Evolutionary conservation across 768 basidiomycete species (phyloP).

Genomic region (Thelephora ganbajun): DNA sequence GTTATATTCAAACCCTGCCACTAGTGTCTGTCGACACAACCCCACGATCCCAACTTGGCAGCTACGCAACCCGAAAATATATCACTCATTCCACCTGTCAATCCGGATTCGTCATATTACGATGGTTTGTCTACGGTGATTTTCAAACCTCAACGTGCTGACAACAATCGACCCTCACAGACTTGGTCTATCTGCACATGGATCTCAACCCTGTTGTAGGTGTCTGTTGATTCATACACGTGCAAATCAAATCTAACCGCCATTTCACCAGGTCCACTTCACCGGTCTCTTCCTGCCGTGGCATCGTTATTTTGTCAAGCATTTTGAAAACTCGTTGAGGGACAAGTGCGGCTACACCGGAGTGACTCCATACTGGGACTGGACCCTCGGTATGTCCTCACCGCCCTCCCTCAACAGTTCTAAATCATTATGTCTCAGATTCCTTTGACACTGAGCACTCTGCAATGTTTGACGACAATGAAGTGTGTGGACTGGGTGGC

Average conservation of each 20-base stretch:
- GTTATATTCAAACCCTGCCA: background rate
- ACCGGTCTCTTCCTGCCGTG: constrained; percentile 16
- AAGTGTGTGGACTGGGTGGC: constrained; percentile 13
- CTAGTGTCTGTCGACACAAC: constrained; percentile 9
- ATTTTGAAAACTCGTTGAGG: constrained; percentile 11
- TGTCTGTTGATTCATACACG: background rate
- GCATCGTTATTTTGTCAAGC: constrained; percentile 14
- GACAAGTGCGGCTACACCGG: constrained; percentile 13
- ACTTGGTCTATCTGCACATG: constrained; percentile 15
- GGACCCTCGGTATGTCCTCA: constrained; percentile 12
- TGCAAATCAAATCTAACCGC: too few relatives aligned
- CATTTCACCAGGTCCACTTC: constrained; percentile 9
- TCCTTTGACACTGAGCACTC: constrained; percentile 11
- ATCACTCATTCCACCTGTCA: constrained; percentile 7
- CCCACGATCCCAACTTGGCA: constrained; percentile 6
- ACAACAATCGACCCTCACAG: background rate
- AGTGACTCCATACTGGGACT: constrained; percentile 16
- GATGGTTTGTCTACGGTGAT: constrained; percentile 4
- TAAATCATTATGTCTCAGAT: constrained; percentile 6
- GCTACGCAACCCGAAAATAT: constrained; percentile 3
- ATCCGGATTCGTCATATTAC: constrained; percentile 8
- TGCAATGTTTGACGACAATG: constrained; percentile 12
- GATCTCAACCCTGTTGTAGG: constrained; percentile 12
- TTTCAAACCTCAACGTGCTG: background rate
- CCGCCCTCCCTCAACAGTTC: background rate